Evolutionary conservation across 148 eudicot species (phyloP), one percentile per base, ranked within the genome.

Genomic region (Chenopodium quinoa): DNA sequence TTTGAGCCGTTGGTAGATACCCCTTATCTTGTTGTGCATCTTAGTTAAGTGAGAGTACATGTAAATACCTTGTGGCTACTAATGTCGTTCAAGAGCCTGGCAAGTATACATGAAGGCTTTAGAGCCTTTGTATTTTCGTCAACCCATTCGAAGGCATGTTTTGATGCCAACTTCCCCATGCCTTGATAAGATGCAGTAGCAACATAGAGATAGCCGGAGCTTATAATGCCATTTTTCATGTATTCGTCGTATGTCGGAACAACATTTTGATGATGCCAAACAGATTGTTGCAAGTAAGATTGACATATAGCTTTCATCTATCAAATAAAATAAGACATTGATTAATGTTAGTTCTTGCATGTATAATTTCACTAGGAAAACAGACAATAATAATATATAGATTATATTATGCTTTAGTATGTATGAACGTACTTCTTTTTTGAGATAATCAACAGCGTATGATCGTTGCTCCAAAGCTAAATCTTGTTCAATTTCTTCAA

Each of bases 381-480:
- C 40, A 5, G 40, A 37, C 4, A 37, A 37, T 37, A 37, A 37
- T 37, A 0, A 37, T 37, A 5, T 5, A 32, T 32, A 32, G 40
- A 37, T 5, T 37, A 37, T 37, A 37, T 37, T 37, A 37, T 37
- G 0, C 40, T 37, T 37, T 37, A 37, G 40, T 37, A 37, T 37
- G 7, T 37, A 37, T 37, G 40, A 0, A n/a, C 20, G 9, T 74
- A 75, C 32, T 60, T 14, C 44, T 2, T 14, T 9, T 25, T 27
- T 70, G 48, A 47, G 6, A 10, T 71, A 77, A 46, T 76, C 3
- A 76, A 62, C 50, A 37, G 72, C 82, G 32, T 77, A 78, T 1
- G 87, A 80, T 78, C 79, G 83, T 68, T 83, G 88, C 66, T 84
- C 23, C 9, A 48, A 67, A 19, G 64, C 77, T 79, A 87, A 82